A percentile compares a stretch with the other conserved stretches of the same genome.
phyloP scores from a whole-genome alignment of 106 monocot genomes.

The Dendrobium chrysotoxum region DNA sequence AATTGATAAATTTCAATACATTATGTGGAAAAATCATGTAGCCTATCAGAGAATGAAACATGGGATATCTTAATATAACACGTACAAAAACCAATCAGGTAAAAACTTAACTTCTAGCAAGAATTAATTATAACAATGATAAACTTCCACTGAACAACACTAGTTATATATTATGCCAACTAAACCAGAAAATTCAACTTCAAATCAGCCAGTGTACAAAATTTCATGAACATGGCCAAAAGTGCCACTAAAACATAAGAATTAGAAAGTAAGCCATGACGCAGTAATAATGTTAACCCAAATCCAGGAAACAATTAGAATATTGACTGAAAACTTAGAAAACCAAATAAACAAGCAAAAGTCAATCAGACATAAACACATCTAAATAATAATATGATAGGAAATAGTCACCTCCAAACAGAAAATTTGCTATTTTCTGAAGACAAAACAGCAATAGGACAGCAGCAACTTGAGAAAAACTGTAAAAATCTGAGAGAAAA shows the following conservation, averaged over 20 bases:
- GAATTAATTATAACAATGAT: not conserved
- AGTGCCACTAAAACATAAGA: not conserved
- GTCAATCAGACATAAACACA: not conserved
- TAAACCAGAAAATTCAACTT: not conserved
- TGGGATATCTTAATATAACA: not conserved
- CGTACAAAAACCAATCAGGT: not conserved
- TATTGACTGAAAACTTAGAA: not conserved
- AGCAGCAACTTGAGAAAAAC: too few relatives aligned
- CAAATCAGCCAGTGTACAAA: not conserved
- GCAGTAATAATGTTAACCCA: not conserved
- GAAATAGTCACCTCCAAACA: too few relatives aligned
- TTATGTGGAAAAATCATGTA: not conserved
- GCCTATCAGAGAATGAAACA: not conserved
- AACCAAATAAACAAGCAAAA: not conserved
- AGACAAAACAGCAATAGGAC: too few relatives aligned
- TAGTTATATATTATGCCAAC: not conserved
- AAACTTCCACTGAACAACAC: not conserved
- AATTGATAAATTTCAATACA: not conserved
- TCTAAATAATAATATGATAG: not conserved
- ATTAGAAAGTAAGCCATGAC: not conserved
- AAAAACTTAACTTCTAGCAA: not conserved
- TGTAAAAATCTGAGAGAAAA: too few relatives aligned
- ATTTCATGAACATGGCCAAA: not conserved
- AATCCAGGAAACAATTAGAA: not conserved
- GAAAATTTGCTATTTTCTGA: too few relatives aligned